Evolutionary conservation across 495 filamentous ascomycete genomes (phyloP), one percentile per base, ranked within the genome.

Genomic region (Thermothielavioides terrestris): DNA sequence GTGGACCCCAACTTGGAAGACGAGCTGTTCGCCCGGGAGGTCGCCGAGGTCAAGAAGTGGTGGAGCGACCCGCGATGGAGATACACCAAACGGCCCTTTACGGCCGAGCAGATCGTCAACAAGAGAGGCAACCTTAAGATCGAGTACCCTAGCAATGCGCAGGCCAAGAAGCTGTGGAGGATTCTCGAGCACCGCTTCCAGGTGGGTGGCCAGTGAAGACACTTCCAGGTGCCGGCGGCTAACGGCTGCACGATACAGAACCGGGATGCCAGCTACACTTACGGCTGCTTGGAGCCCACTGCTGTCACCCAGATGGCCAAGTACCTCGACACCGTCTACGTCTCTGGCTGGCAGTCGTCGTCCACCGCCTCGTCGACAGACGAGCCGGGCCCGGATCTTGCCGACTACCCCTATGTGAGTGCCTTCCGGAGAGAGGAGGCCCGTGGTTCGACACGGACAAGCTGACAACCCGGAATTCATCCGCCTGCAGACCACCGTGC

Each of bases 251-350:
- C n/a, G 11, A 1, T 28, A 20, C 62, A 95, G 88, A 84, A 79
- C 58, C 80, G 79, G 49, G 85, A 89, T 56, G 85, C 85, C 32
- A 92, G 86, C 70, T 94, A 80, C 72, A 98, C 92, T 31, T 98
- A 95, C 69, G 92, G 92, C 61, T 96, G 92, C 69, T 75, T 98
- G 49, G 94, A 98, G 60, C 92, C 92, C 9, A 94, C 94, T 5
- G 95, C 95, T 86, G 77, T 98, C 60, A 96, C 94, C 18, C 92
- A 98, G 67, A 98, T 98, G 92, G 91, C 89, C 59, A 94, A 97
- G 68, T 97, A 92, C 69, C 78, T 97, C 44, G 92, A 98, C 64
- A 98, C 94, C 31, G 88, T 98, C 65, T 98, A 98, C 62, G 89
- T 98, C 45, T 95, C 91, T 31, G 92, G 92, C 54, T 98, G 92